These are phyloP conservation scores for Penicillium paxilli DNA, from an alignment of 495 filamentous ascomycete species.

Conservation along the genomic window DNA sequence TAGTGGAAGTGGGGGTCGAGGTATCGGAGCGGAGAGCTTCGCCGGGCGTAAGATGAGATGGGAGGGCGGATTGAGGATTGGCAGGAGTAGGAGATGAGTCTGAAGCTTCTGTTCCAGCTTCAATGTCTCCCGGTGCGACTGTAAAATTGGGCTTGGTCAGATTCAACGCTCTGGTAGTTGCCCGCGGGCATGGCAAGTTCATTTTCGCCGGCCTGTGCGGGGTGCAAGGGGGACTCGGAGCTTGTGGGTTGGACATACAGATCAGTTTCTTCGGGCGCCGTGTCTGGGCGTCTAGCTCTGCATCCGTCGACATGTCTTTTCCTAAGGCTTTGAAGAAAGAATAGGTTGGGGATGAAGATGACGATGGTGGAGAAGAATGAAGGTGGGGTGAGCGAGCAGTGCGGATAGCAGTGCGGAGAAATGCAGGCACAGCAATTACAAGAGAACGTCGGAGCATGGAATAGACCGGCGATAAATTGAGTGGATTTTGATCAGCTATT, in stretches of 20 bases:
- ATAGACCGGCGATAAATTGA: too few species aligned
- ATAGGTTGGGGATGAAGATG: neutral
- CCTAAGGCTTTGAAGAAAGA: constrained; percentile 22
- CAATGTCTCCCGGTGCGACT: constrained; percentile 50
- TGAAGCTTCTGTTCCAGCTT: constrained; percentile 16
- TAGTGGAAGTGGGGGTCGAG: constrained; percentile 38
- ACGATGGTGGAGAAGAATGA: too few species aligned
- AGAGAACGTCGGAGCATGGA: constrained; percentile 4
- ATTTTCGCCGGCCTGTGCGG: neutral
- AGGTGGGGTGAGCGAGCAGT: constrained; percentile 9
- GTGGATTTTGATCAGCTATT: too few species aligned
- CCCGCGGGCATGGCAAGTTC: neutral
- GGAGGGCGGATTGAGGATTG: constrained; percentile 59
- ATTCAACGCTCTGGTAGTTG: neutral
- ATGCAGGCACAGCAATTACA: neutral
- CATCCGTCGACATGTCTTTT: constrained; percentile 14
- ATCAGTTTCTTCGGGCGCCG: constrained; percentile 47
- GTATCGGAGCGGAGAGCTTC: constrained; percentile 32
- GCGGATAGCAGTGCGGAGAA: constrained; percentile 17
- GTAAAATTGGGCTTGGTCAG: constrained; percentile 14
- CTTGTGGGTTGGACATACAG: constrained; percentile 27
- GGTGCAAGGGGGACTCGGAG: too few species aligned
- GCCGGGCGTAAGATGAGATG: constrained; percentile 9
- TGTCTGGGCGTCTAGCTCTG: constrained; percentile 6
- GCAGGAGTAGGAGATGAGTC: constrained; percentile 38